A percentile compares a stretch with the other conserved stretches of the same genome.
These are phyloP conservation scores for Aureobasidium sp. DNA, from an alignment of 2,329 filamentous ascomycete species.

Conservation along the genomic window DNA sequence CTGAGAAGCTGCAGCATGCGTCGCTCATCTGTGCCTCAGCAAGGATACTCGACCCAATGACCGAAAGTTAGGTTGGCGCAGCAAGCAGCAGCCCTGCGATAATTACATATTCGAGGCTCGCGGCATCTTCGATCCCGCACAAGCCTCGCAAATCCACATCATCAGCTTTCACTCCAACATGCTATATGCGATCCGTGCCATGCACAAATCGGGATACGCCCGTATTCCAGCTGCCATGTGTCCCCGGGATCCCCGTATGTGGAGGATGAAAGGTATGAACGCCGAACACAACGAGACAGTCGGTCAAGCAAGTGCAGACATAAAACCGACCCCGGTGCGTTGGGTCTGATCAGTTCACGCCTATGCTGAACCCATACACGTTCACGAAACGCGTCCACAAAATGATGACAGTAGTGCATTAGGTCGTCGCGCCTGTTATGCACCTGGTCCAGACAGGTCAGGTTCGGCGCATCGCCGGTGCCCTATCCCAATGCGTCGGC, in stretches of 20 bases:
- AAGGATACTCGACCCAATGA: constrained; percentile 1
- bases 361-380: neutral
- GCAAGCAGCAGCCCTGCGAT: constrained; percentile 12
- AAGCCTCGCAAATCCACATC: constrained; percentile 11
- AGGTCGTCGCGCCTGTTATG: constrained; percentile 11
- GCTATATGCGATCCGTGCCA: neutral
- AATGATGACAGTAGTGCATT: constrained; percentile 3
- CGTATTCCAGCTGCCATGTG: constrained; percentile 13
- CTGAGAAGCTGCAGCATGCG: neutral
- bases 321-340: neutral
- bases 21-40: neutral
- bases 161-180: constrained; percentile 1
- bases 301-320: neutral
- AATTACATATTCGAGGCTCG: constrained; percentile 3
- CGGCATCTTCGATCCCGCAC: constrained; percentile 9
- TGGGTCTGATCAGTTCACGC: neutral
- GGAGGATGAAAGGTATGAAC: neutral
- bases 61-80: constrained; percentile 1
- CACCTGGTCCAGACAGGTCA: constrained; percentile 6
- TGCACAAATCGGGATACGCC: constrained; percentile 8
- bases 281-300: constrained; percentile 7
- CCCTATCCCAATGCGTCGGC: constrained; percentile 6
- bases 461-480: constrained; percentile 10
- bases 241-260: neutral
- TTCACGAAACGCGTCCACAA: neutral